Conservation (phyloP, 441 rosid genomes). For the Theobroma grandiflorum region DNA sequence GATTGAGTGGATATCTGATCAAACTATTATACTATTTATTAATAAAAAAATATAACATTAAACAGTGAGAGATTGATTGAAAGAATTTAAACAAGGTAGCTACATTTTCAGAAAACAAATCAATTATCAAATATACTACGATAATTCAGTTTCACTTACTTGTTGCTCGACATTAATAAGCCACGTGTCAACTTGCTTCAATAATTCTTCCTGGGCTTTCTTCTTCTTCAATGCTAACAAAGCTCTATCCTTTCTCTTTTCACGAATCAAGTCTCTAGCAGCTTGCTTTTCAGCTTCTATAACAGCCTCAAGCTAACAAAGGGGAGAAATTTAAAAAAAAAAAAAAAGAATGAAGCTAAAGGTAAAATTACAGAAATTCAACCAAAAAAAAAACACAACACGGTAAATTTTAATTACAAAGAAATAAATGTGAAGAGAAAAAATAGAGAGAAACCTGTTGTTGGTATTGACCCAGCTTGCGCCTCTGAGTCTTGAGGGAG, state of each 20-base stretch:
- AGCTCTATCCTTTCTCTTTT: conserved; percentile 83
- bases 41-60: background rate
- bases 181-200: conserved; percentile 96
- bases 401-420: background rate
- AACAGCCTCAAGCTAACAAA: conserved; percentile 69
- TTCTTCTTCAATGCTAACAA: conserved; percentile 91
- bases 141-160: conserved; percentile 43
- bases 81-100: background rate
- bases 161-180: conserved; percentile 95
- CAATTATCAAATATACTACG: background rate
- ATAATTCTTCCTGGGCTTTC: conserved; percentile 79
- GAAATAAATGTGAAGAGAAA: background rate
- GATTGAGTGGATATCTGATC: background rate
- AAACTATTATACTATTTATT: background rate
- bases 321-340: conserved; percentile 18
- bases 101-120: background rate
- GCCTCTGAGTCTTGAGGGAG: conserved; percentile 89
- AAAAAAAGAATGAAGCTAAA: background rate
- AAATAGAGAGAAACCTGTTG: conserved; percentile 54
- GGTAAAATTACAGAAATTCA: background rate
- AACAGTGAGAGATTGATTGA: background rate
- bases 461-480: conserved; percentile 89
- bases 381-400: background rate
- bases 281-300: conserved; percentile 93
- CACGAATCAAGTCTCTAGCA: conserved; percentile 77